Evolutionary conservation across 345 rosid species (phyloP).

Genomic region (Brassica napus): DNA sequence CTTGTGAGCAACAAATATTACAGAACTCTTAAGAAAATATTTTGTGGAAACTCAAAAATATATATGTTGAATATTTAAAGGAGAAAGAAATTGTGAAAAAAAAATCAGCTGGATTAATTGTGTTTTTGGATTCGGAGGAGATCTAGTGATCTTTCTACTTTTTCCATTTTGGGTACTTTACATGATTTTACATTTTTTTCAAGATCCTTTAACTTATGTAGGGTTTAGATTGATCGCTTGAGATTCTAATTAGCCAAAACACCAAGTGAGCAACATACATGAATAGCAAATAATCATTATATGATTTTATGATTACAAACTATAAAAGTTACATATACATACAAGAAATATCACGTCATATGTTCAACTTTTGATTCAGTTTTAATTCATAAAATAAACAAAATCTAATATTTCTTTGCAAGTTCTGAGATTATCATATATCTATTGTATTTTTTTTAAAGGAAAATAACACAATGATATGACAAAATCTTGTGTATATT

Average conservation of each 20-base stretch:
- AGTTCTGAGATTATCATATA: conserved; percentile 11
- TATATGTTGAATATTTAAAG: conserved; percentile 13
- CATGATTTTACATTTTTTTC: background rate
- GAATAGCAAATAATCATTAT: conserved; percentile 28
- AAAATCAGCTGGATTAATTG: conserved; percentile 16
- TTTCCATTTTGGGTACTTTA: conserved; percentile 12
- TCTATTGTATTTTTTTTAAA: background rate
- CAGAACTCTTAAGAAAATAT: background rate
- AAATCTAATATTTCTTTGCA: background rate
- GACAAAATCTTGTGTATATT: conserved; percentile 6
- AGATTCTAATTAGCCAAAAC: conserved; percentile 3
- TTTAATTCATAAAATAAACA: background rate
- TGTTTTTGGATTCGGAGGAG: conserved; percentile 29
- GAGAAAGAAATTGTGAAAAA: background rate
- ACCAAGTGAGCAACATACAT: conserved; percentile 5
- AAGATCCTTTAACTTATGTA: background rate
- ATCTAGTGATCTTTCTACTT: conserved; percentile 9
- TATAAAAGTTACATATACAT: background rate
- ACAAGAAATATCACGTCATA: conserved; percentile 12
- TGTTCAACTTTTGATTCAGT: background rate
- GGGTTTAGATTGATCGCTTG: background rate
- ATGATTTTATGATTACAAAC: background rate
- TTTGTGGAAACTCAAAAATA: conserved; percentile 14
- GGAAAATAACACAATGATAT: background rate
- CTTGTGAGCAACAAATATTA: background rate